Percentiles rank a stretch among this genome's conserved stretches.
Conservation (phyloP, 805 yeast genomes). For the Suhomyces pyralidae region DNA sequence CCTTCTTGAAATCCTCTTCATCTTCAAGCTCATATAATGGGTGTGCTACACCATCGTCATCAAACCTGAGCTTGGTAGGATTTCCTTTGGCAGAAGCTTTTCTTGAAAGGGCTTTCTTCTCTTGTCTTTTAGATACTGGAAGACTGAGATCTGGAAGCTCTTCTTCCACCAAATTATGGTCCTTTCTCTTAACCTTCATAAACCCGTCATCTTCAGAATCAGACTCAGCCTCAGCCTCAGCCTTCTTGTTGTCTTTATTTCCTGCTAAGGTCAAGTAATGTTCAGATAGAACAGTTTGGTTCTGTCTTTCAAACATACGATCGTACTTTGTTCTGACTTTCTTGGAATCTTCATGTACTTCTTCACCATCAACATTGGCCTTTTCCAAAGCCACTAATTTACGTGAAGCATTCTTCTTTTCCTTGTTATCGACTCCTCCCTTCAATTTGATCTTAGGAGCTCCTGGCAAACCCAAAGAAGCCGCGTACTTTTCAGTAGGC, state of each 20-base stretch:
- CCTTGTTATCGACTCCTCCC: constrained; percentile 58
- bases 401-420: constrained; percentile 77
- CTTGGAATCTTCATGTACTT: constrained; percentile 34
- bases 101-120: constrained; percentile 83
- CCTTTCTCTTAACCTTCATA: constrained; percentile 72
- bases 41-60: constrained; percentile 92
- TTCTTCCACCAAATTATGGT: constrained; percentile 65
- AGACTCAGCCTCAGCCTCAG: constrained; percentile 20
- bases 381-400: constrained; percentile 57
- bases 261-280: constrained; percentile 77
- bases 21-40: constrained; percentile 87
- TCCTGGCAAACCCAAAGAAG: constrained; percentile 89
- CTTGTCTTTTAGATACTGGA: constrained; percentile 79
- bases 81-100: constrained; percentile 64
- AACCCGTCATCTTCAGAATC: constrained; percentile 63
- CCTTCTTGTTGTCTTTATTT: constrained; percentile 15
- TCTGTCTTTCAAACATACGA: constrained; percentile 91
- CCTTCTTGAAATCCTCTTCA: constrained; percentile 80
- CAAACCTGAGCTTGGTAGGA: constrained; percentile 79
- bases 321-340: constrained; percentile 85
- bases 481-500: constrained; percentile 82
- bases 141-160: constrained; percentile 59
- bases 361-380: constrained; percentile 60
- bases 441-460: constrained; percentile 87
- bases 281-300: constrained; percentile 87